Evolutionary conservation across 208 protist genomes (phyloP).

Genomic region (Trypanosoma conorhini): DNA sequence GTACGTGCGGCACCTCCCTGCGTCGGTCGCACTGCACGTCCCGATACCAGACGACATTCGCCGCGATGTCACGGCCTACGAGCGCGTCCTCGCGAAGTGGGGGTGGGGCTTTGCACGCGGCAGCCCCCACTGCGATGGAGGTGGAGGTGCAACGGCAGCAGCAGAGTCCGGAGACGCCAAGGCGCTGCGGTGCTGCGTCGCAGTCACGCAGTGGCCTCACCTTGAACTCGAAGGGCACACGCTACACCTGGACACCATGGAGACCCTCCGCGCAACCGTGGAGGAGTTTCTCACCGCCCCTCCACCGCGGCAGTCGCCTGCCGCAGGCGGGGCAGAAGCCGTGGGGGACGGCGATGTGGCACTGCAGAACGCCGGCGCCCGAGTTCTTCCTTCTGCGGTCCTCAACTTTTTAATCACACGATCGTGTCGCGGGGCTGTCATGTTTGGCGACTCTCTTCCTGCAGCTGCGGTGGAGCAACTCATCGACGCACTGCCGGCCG

Average conservation of each 20-base stretch:
- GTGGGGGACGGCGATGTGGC: neutral
- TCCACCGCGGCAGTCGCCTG: neutral
- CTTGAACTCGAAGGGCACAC: slow-evolving; percentile 49
- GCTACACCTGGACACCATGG: slow-evolving; percentile 33
- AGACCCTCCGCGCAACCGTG: slow-evolving; percentile 46
- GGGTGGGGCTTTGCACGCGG: slow-evolving; percentile 63
- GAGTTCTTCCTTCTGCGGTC: slow-evolving; percentile 53
- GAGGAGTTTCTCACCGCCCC: slow-evolving; percentile 43
- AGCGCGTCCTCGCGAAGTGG: slow-evolving; percentile 48
- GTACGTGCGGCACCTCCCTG: slow-evolving; percentile 45
- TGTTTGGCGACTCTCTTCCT: slow-evolving; percentile 67
- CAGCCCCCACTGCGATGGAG: neutral
- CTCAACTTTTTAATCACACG: slow-evolving; percentile 71
- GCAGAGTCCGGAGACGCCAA: neutral
- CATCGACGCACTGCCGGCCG: slow-evolving; percentile 32
- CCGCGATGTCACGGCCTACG: slow-evolving; percentile 36
- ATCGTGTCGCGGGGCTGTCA: slow-evolving; percentile 78
- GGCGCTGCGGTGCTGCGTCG: neutral
- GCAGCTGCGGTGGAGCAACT: slow-evolving; percentile 24
- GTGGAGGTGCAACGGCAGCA: neutral
- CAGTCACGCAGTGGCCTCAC: slow-evolving; percentile 57
- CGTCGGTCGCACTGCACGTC: slow-evolving; percentile 10
- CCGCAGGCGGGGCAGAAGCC: slow-evolving; percentile 19
- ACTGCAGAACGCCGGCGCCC: neutral
- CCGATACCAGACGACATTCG: slow-evolving; percentile 44